phyloP scores from a whole-genome alignment of 129 eudicot genomes.

The Ambrosia trifida region DNA sequence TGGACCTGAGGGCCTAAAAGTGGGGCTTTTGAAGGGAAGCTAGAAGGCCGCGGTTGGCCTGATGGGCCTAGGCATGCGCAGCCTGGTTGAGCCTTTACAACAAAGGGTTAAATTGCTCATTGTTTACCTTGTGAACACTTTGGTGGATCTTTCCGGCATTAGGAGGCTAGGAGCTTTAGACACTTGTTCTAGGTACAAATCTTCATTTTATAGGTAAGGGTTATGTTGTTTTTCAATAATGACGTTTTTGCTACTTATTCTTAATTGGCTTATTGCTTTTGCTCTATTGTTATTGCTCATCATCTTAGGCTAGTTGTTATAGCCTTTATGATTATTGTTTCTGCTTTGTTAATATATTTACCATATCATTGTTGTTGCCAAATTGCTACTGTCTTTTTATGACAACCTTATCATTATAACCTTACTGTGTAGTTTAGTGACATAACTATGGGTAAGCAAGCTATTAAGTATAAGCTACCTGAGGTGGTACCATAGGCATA shows the following conservation, averaged over 20 bases:
- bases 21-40: too few species aligned
- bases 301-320: neutral
- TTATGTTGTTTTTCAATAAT: neutral
- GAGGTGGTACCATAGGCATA: neutral
- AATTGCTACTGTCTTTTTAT: neutral
- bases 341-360: neutral
- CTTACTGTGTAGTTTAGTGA: too few species aligned
- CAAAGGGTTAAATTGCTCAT: too few species aligned
- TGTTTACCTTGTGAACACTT: neutral
- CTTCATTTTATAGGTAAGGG: neutral
- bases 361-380: neutral
- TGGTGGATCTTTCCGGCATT: neutral
- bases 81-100: too few species aligned
- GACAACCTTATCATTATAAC: neutral
- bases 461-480: neutral
- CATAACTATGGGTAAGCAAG: neutral
- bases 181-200: neutral
- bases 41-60: too few species aligned
- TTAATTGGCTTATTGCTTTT: neutral
- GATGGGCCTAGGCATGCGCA: too few species aligned
- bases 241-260: neutral
- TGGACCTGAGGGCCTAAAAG: too few species aligned
- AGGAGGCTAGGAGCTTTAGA: neutral
- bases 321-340: neutral
- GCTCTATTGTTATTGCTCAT: neutral